Percentiles rank a stretch among this genome's conserved stretches.
phyloP scores from a whole-genome alignment of 2,329 filamentous ascomycete genomes.

The Curvularia sp. region DNA sequence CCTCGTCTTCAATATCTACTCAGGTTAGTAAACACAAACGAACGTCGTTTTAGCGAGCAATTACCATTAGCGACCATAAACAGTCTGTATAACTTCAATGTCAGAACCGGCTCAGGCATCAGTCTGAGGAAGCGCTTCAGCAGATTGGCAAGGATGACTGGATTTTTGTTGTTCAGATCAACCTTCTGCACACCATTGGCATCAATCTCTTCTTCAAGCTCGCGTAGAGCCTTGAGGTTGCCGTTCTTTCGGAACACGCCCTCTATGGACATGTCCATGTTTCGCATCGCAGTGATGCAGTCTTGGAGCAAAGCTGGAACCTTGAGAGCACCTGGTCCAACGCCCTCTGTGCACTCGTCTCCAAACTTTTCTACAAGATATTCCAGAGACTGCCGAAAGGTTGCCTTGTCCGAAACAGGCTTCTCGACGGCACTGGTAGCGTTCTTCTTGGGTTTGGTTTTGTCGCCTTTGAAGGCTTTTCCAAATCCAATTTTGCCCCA shows the following conservation, averaged over 20 bases:
- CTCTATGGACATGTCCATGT: constrained; percentile 98
- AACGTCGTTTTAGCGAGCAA: constrained; percentile 23
- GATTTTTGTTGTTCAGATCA: constrained; percentile 85
- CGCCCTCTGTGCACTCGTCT: constrained; percentile 95
- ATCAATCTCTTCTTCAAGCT: constrained; percentile 86
- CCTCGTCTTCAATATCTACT: constrained; percentile 76
- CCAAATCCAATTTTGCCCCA: constrained; percentile 98
- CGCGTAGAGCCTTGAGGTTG: constrained; percentile 92
- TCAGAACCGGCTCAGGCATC: constrained; percentile 91
- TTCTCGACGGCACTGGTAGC: constrained; percentile 53
- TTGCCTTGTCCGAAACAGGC: constrained; percentile 68
- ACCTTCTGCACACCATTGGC: constrained; percentile 83
- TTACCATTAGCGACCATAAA: constrained; percentile 87
- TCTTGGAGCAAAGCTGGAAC: constrained; percentile 97
- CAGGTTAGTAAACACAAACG: constrained; percentile 23
- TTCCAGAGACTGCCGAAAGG: constrained; percentile 90
- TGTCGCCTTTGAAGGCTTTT: constrained; percentile 67
- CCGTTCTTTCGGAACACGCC: constrained; percentile 99
- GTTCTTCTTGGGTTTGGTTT: constrained; percentile 79
- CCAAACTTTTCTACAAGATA: constrained; percentile 90
- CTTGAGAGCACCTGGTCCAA: constrained; percentile 87
- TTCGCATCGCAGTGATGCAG: constrained; percentile 90
- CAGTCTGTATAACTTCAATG: constrained; percentile 89
- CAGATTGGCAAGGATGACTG: constrained; percentile 91
- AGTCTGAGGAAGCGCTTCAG: constrained; percentile 95